These are phyloP conservation scores for Blastobotrys proliferans DNA, from an alignment of 1,139 yeast genomes.

Conservation along the genomic window DNA sequence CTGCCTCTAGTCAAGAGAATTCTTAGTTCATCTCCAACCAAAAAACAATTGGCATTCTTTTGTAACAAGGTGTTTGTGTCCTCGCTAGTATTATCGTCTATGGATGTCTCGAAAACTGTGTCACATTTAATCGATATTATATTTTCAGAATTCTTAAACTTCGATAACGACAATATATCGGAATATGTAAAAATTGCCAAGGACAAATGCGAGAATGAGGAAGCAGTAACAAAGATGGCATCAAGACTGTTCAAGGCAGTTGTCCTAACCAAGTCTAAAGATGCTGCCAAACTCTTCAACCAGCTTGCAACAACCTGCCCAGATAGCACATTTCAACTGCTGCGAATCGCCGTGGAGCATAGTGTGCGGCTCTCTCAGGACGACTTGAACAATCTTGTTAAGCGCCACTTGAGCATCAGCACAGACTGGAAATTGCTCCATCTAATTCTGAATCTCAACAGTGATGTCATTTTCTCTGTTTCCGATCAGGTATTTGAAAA, in stretches of 20 bases:
- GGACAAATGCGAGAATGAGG: too few species aligned
- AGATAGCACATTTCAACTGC: slow-evolving; percentile 1
- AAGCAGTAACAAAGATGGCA: too few species aligned
- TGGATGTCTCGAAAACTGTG: neutral
- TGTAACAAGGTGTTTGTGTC: slow-evolving; percentile 3
- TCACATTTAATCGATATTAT: neutral
- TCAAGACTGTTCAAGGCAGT: slow-evolving; percentile 2
- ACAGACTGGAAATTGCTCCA: slow-evolving; percentile 10
- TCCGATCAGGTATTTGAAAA: slow-evolving; percentile 8
- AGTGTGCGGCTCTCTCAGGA: slow-evolving; percentile 7
- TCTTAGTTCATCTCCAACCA: neutral
- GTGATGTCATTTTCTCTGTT: slow-evolving; percentile 12
- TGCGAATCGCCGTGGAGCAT: slow-evolving; percentile 10
- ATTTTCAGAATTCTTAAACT: neutral
- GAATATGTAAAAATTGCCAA: too few species aligned
- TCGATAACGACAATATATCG: too few species aligned
- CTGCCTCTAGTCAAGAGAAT: slow-evolving; percentile 1
- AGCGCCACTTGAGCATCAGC: neutral
- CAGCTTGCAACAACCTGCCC: slow-evolving; percentile 7
- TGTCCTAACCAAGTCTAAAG: neutral
- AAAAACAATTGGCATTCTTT: slow-evolving; percentile 1
- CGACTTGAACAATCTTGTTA: slow-evolving; percentile 5
- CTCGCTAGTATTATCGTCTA: neutral
- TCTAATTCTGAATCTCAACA: slow-evolving; percentile 9
- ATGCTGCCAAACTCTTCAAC: slow-evolving; percentile 5